These are phyloP conservation scores for Diaporthe australafricana DNA, from an alignment of 2,329 filamentous ascomycete species.

Conservation along the genomic window DNA sequence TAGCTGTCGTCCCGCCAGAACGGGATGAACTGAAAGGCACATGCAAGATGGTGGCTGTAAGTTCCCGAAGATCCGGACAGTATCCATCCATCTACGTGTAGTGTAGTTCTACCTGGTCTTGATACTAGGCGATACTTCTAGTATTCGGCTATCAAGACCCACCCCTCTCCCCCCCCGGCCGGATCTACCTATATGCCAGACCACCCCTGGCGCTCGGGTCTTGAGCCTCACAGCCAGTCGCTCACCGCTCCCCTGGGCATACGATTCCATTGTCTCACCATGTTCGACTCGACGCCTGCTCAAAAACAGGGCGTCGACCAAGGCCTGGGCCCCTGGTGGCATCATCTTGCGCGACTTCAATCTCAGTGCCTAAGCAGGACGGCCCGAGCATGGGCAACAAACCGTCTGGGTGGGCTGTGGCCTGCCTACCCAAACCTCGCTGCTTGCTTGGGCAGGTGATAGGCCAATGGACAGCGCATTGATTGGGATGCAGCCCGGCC, in stretches of 20 bases:
- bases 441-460: slow-evolving; percentile 35
- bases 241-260: slow-evolving; percentile 35
- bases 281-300: slow-evolving; percentile 31
- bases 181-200: slow-evolving; percentile 27
- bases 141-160: slow-evolving; percentile 22
- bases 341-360: neutral
- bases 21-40: slow-evolving; percentile 5
- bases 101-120: neutral
- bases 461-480: slow-evolving; percentile 41
- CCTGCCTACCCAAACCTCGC: slow-evolving; percentile 15
- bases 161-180: neutral
- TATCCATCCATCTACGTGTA: slow-evolving; percentile 5
- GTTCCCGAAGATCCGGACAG: slow-evolving; percentile 27
- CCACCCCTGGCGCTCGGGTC: slow-evolving; percentile 18
- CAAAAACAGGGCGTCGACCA: slow-evolving; percentile 18
- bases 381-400: neutral
- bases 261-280: slow-evolving; percentile 33
- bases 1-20: neutral
- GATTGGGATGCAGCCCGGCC: slow-evolving; percentile 28
- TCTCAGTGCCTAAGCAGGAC: neutral
- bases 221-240: slow-evolving; percentile 34
- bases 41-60: slow-evolving; percentile 31
- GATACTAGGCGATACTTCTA: neutral
- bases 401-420: neutral
- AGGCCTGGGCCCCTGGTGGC: neutral